phyloP scores from a whole-genome alignment of 352 stramenopile species.

The Aphanomyces astaci region DNA sequence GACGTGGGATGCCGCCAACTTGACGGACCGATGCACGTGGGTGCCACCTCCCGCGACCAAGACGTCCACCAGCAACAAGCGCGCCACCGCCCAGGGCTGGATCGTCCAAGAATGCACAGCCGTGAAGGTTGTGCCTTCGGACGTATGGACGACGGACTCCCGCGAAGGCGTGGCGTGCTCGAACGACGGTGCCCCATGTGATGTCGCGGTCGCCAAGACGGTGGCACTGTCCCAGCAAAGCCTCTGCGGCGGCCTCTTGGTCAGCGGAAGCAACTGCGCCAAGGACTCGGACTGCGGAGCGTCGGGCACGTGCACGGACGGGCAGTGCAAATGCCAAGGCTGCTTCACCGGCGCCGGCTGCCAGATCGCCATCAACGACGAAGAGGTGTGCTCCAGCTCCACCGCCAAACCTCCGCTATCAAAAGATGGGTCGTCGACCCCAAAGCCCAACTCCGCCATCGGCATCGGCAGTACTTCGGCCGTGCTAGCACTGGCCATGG shows the following conservation, averaged over 20 bases:
- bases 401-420: neutral
- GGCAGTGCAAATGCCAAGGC: neutral
- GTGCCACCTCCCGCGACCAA: constrained; percentile 43
- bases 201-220: constrained; percentile 31
- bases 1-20: constrained; percentile 45
- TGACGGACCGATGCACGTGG: constrained; percentile 44
- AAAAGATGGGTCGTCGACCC: neutral
- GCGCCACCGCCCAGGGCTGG: constrained; percentile 49
- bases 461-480: too few relatives aligned
- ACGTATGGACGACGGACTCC: constrained; percentile 65
- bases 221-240: neutral
- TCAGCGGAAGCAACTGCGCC: neutral
- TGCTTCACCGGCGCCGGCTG: neutral
- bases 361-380: constrained; percentile 14
- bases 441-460: neutral
- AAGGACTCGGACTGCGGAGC: neutral
- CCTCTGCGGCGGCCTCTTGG: neutral
- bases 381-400: neutral
- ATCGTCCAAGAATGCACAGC: constrained; percentile 50
- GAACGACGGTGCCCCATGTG: constrained; percentile 49
- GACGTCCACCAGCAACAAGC: constrained; percentile 48
- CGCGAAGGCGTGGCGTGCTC: constrained; percentile 67
- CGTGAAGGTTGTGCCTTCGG: constrained; percentile 48
- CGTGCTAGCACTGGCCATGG: neutral
- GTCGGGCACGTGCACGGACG: neutral